These are phyloP conservation scores for Fusarium torreyae DNA, from an alignment of 2,329 filamentous ascomycete species.

Conservation along the genomic window DNA sequence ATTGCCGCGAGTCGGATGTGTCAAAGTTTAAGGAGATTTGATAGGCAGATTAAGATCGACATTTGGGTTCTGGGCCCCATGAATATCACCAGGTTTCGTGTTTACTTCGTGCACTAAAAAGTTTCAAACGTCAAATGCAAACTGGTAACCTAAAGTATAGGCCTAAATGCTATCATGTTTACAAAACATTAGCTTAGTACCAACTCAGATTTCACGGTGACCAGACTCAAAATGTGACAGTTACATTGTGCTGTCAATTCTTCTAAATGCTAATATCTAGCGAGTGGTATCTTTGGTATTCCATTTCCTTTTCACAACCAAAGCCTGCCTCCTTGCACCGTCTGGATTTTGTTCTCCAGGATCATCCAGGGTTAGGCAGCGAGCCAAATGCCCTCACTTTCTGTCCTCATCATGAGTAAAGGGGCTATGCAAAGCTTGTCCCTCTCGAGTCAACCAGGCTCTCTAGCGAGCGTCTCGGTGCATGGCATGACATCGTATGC, in stretches of 20 bases:
- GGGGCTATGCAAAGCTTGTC: conserved; percentile 30
- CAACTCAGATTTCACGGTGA: neutral
- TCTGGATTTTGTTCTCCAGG: conserved; percentile 43
- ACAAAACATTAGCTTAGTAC: neutral
- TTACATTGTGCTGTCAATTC: conserved; percentile 43
- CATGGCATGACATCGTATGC: conserved; percentile 46
- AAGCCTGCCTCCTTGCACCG: conserved; percentile 42
- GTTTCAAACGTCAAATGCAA: too few relatives aligned
- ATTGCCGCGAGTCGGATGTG: neutral
- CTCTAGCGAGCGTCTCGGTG: conserved; percentile 55
- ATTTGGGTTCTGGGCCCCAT: conserved; percentile 2
- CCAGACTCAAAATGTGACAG: conserved; percentile 22
- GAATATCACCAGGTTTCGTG: conserved; percentile 6
- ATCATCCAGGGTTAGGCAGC: conserved; percentile 32
- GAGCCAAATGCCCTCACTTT: conserved; percentile 31
- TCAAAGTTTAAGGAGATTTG: neutral
- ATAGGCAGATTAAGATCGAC: conserved; percentile 28
- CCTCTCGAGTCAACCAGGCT: conserved; percentile 43
- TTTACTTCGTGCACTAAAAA: too few relatives aligned
- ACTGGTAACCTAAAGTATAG: too few relatives aligned
- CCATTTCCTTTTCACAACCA: conserved; percentile 38
- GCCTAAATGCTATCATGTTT: too few relatives aligned
- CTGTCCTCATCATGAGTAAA: conserved; percentile 42
- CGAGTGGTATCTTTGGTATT: conserved; percentile 59
- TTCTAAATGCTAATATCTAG: conserved; percentile 55